These are phyloP conservation scores for Alternaria tenuissima DNA, from an alignment of 2,329 filamentous ascomycete species.

Conservation along the genomic window DNA sequence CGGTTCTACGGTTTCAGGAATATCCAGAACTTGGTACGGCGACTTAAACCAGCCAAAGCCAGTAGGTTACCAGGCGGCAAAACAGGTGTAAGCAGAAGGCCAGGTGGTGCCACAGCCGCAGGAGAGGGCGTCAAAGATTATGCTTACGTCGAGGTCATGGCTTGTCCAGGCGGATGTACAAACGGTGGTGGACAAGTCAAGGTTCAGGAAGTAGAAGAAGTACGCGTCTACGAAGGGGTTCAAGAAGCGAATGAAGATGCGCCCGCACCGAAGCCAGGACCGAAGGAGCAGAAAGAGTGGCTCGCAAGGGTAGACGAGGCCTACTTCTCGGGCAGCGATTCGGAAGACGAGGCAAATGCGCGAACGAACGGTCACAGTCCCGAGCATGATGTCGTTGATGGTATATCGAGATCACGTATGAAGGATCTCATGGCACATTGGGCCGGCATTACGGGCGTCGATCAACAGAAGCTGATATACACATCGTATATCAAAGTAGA, in stretches of 20 bases:
- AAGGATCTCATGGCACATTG: slow-evolving; percentile 77
- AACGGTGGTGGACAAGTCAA: slow-evolving; percentile 98
- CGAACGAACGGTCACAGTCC: slow-evolving; percentile 10
- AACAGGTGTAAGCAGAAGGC: slow-evolving; percentile 64
- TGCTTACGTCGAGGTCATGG: slow-evolving; percentile 98
- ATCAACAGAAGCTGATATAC: slow-evolving; percentile 75
- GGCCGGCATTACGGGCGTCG: slow-evolving; percentile 74
- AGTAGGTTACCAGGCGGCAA: slow-evolving; percentile 60
- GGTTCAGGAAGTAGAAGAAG: slow-evolving; percentile 73
- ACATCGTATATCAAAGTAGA: slow-evolving; percentile 93
- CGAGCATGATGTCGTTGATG: slow-evolving; percentile 58
- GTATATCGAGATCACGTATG: slow-evolving; percentile 72
- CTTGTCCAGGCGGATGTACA: slow-evolving; percentile 97
- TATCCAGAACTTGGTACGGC: slow-evolving; percentile 96
- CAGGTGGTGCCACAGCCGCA: slow-evolving; percentile 70
- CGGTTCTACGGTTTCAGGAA: slow-evolving; percentile 98
- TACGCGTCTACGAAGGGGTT: slow-evolving; percentile 45
- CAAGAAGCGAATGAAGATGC: slow-evolving; percentile 39
- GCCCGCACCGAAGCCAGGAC: slow-evolving; percentile 65
- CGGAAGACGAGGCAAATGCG: slow-evolving; percentile 35
- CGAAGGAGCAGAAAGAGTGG: slow-evolving; percentile 82
- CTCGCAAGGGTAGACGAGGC: slow-evolving; percentile 67
- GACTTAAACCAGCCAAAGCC: slow-evolving; percentile 79
- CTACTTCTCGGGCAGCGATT: slow-evolving; percentile 77
- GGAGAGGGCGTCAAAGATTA: slow-evolving; percentile 73